Evolutionary conservation across 2,329 filamentous ascomycete genomes (phyloP).

Genomic region (Tympanopsis confertula): DNA sequence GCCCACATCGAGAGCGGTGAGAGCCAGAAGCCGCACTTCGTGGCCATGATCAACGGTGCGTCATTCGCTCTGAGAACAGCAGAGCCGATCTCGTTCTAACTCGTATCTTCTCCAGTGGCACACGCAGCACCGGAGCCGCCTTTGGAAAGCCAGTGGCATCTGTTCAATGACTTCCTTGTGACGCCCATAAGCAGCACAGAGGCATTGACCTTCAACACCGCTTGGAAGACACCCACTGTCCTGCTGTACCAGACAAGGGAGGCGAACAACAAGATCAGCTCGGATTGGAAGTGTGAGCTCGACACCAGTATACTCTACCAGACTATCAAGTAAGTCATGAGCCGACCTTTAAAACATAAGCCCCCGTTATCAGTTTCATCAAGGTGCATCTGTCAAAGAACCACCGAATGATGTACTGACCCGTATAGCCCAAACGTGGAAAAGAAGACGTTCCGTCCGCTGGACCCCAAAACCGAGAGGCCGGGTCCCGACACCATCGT

Average conservation of each 20-base stretch:
- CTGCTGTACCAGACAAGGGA: slow-evolving; percentile 75
- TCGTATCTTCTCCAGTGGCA: slow-evolving; percentile 33
- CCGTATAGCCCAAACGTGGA: slow-evolving; percentile 24
- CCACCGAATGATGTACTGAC: not conserved
- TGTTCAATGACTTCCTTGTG: slow-evolving; percentile 96
- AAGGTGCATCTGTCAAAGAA: slow-evolving; percentile 4
- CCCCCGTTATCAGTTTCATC: slow-evolving; percentile 11
- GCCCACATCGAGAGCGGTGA: slow-evolving; percentile 80
- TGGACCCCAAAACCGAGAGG: slow-evolving; percentile 47
- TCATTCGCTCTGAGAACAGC: slow-evolving; percentile 2
- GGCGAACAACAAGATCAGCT: slow-evolving; percentile 71
- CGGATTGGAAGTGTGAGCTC: slow-evolving; percentile 72
- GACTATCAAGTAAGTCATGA: slow-evolving; percentile 39
- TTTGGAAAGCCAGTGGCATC: slow-evolving; percentile 68
- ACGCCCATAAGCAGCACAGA: slow-evolving; percentile 69
- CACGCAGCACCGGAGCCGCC: slow-evolving; percentile 50
- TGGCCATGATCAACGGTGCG: slow-evolving; percentile 77
- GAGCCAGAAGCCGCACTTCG: slow-evolving; percentile 78
- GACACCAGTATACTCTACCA: slow-evolving; percentile 78
- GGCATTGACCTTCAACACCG: slow-evolving; percentile 76
- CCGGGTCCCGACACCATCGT: slow-evolving; percentile 65
- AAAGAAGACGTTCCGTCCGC: slow-evolving; percentile 44
- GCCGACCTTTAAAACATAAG: not conserved
- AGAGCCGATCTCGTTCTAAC: slow-evolving; percentile 1
- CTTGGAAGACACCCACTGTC: slow-evolving; percentile 87